phyloP scores from a whole-genome alignment of 2,329 filamentous ascomycete genomes.

The Hypomyces rosellus region DNA sequence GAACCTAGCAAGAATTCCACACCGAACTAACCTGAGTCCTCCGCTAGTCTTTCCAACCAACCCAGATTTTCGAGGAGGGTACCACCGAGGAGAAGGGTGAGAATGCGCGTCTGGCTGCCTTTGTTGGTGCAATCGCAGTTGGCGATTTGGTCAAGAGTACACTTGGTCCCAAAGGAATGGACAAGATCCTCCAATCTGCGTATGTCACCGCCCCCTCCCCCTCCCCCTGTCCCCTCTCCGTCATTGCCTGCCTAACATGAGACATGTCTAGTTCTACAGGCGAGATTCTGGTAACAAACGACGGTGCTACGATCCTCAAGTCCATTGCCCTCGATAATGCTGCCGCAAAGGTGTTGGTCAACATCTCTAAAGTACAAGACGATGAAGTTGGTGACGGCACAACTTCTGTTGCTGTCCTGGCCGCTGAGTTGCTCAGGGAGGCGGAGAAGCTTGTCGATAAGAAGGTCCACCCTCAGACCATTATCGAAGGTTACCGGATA shows the following conservation, averaged over 20 bases:
- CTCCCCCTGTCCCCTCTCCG: too few relatives aligned
- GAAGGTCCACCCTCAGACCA: slow-evolving; percentile 98
- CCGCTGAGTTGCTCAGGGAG: slow-evolving; percentile 90
- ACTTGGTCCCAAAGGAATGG: slow-evolving; percentile 95
- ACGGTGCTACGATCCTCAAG: slow-evolving; percentile 97
- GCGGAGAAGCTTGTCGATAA: slow-evolving; percentile 95
- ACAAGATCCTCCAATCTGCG: slow-evolving; percentile 96
- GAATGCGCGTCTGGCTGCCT: slow-evolving; percentile 97
- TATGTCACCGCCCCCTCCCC: slow-evolving; percentile 41
- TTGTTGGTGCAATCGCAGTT: slow-evolving; percentile 96
- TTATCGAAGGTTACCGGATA: slow-evolving; percentile 98
- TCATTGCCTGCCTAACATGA: too few relatives aligned
- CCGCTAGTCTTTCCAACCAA: slow-evolving; percentile 66
- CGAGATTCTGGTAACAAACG: slow-evolving; percentile 97
- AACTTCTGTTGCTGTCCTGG: slow-evolving; percentile 93
- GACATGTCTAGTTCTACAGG: slow-evolving; percentile 66
- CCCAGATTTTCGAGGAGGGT: slow-evolving; percentile 96
- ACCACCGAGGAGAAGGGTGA: slow-evolving; percentile 97
- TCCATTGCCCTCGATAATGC: slow-evolving; percentile 98
- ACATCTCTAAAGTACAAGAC: slow-evolving; percentile 98
- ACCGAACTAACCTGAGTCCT: neutral
- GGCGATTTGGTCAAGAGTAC: slow-evolving; percentile 97
- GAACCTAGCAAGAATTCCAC: neutral
- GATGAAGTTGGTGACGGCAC: slow-evolving; percentile 98
- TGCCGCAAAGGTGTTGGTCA: slow-evolving; percentile 95